Base-by-base conservation (phyloP, 345 rosid genomes). In the Balakata baccata region DNA sequence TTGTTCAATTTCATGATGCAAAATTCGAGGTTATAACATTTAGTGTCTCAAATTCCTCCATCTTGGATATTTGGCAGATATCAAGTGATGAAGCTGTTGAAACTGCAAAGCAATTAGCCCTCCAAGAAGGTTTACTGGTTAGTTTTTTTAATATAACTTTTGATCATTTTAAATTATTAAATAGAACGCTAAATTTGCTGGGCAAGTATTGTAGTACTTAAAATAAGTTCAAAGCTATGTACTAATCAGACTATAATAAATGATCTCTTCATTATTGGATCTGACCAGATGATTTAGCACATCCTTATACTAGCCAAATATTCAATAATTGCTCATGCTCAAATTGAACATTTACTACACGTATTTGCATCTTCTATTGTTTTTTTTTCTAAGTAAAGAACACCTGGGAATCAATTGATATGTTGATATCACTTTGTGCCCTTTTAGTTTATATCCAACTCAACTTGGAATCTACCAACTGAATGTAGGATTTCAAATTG, bases 71-170 rank as follows among this genome's bases (percentile, higher is more conserved):
- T 68, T 74, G 71, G 70, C 83, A 94, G 98, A 85, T 94, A 77
- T 86, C 98, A 53, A 90, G 98, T 78, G 92, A 89, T 72, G 98
- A 90, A 77, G 92, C 98, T 76, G 83, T 94, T 80, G 97, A 92
- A 84, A 92, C 90, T n/a, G 93, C 98, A 53, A 94, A 90, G 84
- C 97, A 94, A 85, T 75, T 94, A 81, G 98, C 98, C 38, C 91
- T 92, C 22, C 91, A 90, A 75, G 97, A 94, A 87, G 98, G 98
- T 81, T 85, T 94, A 87, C 74, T 94, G 94, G 98, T 94, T 68
- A 85, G 97, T 88, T 68, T 56, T 71, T 56, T 66, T 38, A 56
- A 60, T 74, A 29, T 16, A 69, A 16, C 61, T 63, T 64, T 34
- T 3, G 17, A 68, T 45, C 25, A 11, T 46, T 61, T 23, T 61